Base-by-base conservation (phyloP, 2,329 filamentous ascomycete genomes). In the Fusarium pseudograminearum region DNA sequence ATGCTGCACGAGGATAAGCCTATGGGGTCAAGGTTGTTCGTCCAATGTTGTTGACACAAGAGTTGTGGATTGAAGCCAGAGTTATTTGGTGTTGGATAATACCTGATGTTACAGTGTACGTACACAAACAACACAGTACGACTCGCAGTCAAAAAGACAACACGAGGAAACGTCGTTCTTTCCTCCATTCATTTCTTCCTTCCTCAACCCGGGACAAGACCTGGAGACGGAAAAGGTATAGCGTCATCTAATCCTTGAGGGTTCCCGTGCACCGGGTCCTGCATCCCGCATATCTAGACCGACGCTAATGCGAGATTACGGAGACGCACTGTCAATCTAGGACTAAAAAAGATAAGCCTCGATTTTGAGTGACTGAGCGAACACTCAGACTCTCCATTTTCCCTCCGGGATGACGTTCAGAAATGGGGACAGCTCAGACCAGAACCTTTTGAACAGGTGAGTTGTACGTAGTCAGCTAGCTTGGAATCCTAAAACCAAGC, bases 231-330 rank as follows among this genome's bases (percentile, higher is more conserved):
- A 73, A 60, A 15, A 1, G 42, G 61, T 12, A 48, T 74, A 74
- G 72, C 16, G 47, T 4, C 0, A 2, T 15, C 4, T 40, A 47
- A 64, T 59, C 45, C 52, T 54, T 56, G 67, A 70, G 63, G 60
- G 61, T 65, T 72, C 72, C 72, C 72, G 72, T 57, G 48, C 56
- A 66, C 72, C 68, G 68, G 72, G 72, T 74, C 68, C 62, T 70
- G 68, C 65, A 71, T 71, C 72, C 70, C 72, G 65, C 54, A 61
- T 65, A 31, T 33, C 47, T 73, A 73, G 65, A 3, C 16, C 11
- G 4, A 18, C 47, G 53, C 71, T 73, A 74, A 60, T 18, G 54
- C 31, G 18, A 2, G 11, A 40, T 26, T 22, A 40, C 47, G 69
- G 57, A n/a, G 54, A 56, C 16, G 3, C 3, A 14, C 2, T 7